These are phyloP conservation scores for Hibiscus syriacus DNA, from an alignment of 345 rosid species.

Conservation along the genomic window DNA sequence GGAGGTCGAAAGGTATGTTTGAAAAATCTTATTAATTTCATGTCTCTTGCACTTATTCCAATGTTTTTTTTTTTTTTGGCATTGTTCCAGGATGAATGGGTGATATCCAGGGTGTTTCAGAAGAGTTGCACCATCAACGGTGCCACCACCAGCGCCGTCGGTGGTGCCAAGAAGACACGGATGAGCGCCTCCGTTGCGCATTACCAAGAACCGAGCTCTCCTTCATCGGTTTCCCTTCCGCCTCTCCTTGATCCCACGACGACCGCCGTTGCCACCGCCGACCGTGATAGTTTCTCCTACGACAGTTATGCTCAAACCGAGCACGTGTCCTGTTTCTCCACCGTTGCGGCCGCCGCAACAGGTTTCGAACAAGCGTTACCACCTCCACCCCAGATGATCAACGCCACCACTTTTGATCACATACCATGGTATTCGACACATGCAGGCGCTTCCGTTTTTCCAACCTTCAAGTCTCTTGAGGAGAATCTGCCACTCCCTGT, in stretches of 20 bases:
- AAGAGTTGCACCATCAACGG: conserved; percentile 36
- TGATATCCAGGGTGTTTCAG: conserved; percentile 74
- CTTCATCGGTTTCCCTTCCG: conserved; percentile 73
- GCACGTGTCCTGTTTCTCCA: conserved; percentile 99
- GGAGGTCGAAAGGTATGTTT: conserved; percentile 4
- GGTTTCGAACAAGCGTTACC: conserved; percentile 24
- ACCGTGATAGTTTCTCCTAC: conserved; percentile 43
- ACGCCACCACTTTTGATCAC: not conserved
- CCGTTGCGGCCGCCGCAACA: conserved; percentile 27
- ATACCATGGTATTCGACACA: conserved; percentile 23
- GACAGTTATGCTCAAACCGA: conserved; percentile 42
- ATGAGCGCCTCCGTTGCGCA: conserved; percentile 19
- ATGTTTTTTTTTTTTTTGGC: not conserved
- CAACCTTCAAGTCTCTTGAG: no score
- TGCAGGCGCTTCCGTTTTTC: conserved; percentile 33
- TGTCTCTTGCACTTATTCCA: not conserved
- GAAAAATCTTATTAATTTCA: not conserved
- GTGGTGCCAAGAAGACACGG: conserved; percentile 42
- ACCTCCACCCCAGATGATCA: conserved; percentile 5
- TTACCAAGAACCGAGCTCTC: conserved; percentile 50
- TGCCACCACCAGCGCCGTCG: not conserved
- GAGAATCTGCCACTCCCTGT: no score
- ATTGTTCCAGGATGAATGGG: conserved; percentile 80
- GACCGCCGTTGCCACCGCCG: conserved; percentile 9
- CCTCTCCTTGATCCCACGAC: conserved; percentile 53